Evolutionary conservation across 2,329 filamentous ascomycete genomes (phyloP), one percentile per base, ranked within the genome.

Genomic region (Fusarium liriodendri): DNA sequence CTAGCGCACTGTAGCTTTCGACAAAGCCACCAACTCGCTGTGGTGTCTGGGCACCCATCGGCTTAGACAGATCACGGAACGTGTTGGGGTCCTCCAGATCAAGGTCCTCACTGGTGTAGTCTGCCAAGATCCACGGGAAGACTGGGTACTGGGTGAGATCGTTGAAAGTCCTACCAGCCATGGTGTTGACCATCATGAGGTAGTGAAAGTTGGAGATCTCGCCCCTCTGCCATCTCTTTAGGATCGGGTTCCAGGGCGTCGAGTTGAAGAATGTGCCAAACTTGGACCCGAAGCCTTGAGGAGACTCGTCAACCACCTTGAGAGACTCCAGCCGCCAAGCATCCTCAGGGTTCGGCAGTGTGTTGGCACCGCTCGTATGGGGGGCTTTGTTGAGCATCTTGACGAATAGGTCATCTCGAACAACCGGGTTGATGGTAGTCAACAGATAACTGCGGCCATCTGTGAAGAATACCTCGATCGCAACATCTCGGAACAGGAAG

Each of bases 151-250:
- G 97, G 0, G 97, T 99, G 20, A 99, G 87, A 80, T 99, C 97
- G 79, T 99, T 99, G 85, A 99, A 99, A 0, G 97, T 98, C 62
- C 97, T 89, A 3, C 97, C 97, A 32, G 97, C 97, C 89, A 99
- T 94, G 0, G 97, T 98, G 80, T 99, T 99, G 79, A 99, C 92
- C 69, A 98, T 91, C 96, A 99, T 99, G 38, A 99, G 89, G 80
- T 99, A 99, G 82, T 98, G 95, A 78, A 99, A 99, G 82, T 99
- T 99, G 16, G 96, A 98, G 59, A 98, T 95, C 79, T 99, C 97
- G 14, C 97, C 97, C 80, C 92, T 93, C 68, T 97, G 89, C 97
- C 97, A 99, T 81, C 92, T 93, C 74, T 93, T 92, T 78, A 97
- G 97, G 10, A 95, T 92, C 11, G 95, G 94, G 74, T 95, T 95